Conservation (phyloP, 306 rosid genomes). For the Cicer cuneatum region DNA sequence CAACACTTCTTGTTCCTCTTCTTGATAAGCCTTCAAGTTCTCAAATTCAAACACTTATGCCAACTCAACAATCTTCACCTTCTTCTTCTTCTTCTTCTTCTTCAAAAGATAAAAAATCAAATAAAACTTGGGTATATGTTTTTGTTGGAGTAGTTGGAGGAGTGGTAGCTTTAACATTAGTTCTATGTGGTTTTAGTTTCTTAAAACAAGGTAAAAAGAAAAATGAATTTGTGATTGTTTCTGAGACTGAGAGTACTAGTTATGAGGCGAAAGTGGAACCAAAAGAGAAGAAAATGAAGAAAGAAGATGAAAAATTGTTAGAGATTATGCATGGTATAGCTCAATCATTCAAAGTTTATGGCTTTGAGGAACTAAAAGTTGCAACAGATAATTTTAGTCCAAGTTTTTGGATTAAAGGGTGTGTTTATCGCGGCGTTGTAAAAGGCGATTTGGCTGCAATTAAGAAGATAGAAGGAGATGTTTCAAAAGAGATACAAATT, state of each 20-base stretch:
- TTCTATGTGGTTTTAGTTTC: conserved; percentile 48
- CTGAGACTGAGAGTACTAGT: conserved; percentile 41
- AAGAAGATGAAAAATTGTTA: conserved; percentile 50
- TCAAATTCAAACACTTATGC: conserved; percentile 51
- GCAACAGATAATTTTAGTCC: conserved; percentile 76
- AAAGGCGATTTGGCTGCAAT: conserved; percentile 74
- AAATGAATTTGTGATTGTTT: conserved; percentile 27
- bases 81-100: conserved; percentile 49
- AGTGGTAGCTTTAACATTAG: conserved; percentile 43
- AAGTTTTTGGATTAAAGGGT: conserved; percentile 60
- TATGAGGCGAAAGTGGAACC: conserved; percentile 52
- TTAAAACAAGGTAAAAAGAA: conserved; percentile 40
- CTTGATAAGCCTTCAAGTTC: conserved; percentile 61
- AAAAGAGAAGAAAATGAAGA: conserved; percentile 40
- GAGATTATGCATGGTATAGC: conserved; percentile 61
- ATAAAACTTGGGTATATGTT: conserved; percentile 70
- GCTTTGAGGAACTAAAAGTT: conserved; percentile 62
- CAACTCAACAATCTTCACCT: conserved; percentile 47
- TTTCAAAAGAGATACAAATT: conserved; percentile 68
- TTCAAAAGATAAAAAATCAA: conserved; percentile 45
- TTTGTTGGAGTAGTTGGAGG: conserved; percentile 64
- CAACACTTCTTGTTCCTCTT: conserved; percentile 81
- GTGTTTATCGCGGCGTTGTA: conserved; percentile 61
- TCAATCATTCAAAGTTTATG: conserved; percentile 70
- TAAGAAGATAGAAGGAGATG: conserved; percentile 70